Evolutionary conservation across 495 filamentous ascomycete genomes (phyloP).

Genomic region (Aspergillus nidulans): DNA sequence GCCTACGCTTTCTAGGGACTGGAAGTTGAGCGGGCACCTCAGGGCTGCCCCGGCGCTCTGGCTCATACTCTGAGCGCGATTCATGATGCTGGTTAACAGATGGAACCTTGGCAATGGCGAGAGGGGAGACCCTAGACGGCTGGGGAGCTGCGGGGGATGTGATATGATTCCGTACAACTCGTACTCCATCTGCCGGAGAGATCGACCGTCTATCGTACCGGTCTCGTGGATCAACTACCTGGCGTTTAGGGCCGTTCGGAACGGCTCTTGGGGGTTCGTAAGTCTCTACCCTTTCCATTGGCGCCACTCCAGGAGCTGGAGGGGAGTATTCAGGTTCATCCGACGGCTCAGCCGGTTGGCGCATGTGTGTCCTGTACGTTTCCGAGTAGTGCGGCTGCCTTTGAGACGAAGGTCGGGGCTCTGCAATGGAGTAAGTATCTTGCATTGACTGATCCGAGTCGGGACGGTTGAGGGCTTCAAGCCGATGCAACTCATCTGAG

Average conservation of each 20-base stretch:
- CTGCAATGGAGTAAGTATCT: conserved; percentile 45
- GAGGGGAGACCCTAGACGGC: conserved; percentile 73
- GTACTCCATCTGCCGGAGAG: conserved; percentile 34
- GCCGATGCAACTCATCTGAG: conserved; percentile 46
- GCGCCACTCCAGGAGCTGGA: conserved; percentile 39
- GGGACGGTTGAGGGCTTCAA: conserved; percentile 42
- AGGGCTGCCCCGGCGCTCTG: conserved; percentile 34
- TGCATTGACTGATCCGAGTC: conserved; percentile 45
- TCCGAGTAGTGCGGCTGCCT: conserved; percentile 25
- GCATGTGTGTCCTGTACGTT: conserved; percentile 20
- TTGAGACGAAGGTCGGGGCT: conserved; percentile 31
- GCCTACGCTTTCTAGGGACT: conserved; percentile 47
- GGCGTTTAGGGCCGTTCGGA: conserved; percentile 18
- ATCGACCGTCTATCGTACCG: conserved; percentile 21
- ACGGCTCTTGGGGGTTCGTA: conserved; percentile 23
- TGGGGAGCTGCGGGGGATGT: conserved; percentile 74
- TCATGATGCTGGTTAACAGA: conserved; percentile 36
- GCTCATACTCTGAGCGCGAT: conserved; percentile 22
- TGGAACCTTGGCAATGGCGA: conserved; percentile 60
- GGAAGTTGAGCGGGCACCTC: conserved; percentile 28
- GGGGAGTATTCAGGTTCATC: conserved; percentile 52
- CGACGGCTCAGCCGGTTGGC: conserved; percentile 23
- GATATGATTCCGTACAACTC: conserved; percentile 56
- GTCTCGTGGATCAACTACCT: conserved; percentile 15
- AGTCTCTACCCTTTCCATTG: conserved; percentile 25